Conservation (phyloP, 1,139 yeast species). For the Pichia sp. region DNA sequence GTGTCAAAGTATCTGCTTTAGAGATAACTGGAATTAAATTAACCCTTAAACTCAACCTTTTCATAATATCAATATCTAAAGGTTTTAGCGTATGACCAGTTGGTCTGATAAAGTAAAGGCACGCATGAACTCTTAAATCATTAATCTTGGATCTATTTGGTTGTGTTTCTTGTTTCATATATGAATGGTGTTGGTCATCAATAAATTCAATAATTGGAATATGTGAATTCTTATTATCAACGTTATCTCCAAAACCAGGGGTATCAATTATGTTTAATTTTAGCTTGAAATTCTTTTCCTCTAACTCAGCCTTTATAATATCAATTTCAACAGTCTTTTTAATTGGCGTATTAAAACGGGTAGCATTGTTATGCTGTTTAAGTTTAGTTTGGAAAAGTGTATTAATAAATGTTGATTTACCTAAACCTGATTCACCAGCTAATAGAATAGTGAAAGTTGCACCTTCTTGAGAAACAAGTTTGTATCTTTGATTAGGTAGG, state of each 20-base stretch:
- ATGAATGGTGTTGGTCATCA: conserved; percentile 94
- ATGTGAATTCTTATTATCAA: conserved; percentile 90
- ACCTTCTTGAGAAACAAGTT: conserved; percentile 82
- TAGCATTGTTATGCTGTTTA: conserved; percentile 57
- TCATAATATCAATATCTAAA: conserved; percentile 89
- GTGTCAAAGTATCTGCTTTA: conserved; percentile 86
- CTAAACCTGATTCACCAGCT: conserved; percentile 93
- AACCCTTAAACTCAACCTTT: conserved; percentile 77
- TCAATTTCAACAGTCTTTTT: conserved; percentile 90
- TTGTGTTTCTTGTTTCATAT: conserved; percentile 94
- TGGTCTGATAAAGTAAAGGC: conserved; percentile 90
- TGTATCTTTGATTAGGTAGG: conserved; percentile 92
- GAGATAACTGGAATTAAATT: conserved; percentile 94
- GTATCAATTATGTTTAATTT: conserved; percentile 89
- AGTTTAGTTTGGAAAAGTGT: conserved; percentile 76
- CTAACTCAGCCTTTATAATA: conserved; percentile 81
- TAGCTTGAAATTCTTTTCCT: conserved; percentile 83
- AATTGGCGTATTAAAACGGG: conserved; percentile 65
- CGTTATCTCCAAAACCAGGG: conserved; percentile 97
- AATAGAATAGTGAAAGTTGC: conserved; percentile 90
- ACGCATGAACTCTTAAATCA: conserved; percentile 92
- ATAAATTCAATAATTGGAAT: conserved; percentile 86
- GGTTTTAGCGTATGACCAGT: conserved; percentile 95
- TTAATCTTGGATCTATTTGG: conserved; percentile 63
- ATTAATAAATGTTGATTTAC: conserved; percentile 90